Evolutionary conservation across 345 rosid genomes (phyloP), one percentile per base, ranked within the genome.

Genomic region (Stellera chamaejasme): DNA sequence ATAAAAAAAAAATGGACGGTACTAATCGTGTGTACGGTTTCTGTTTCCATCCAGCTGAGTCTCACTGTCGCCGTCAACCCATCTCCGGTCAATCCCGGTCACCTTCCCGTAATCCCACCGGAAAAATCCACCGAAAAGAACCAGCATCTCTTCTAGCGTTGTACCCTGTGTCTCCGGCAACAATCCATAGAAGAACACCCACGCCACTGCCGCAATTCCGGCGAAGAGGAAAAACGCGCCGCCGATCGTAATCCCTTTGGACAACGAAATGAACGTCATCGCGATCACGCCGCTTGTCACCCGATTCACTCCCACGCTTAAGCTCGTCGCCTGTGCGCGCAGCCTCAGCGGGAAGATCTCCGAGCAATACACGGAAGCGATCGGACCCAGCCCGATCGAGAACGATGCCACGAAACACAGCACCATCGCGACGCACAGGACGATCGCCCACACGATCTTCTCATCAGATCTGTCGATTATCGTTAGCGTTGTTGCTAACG

Each of bases 311-410:
- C 44, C 67, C 52, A 68, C 72, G 4, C 54, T 62, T 6, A 61
- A 32, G 39, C 63, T 44, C 3, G 55, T 25, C 3, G 67, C 72
- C 52, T 56, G 63, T 0, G 72, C 72, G 0, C 58, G 59, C 1
- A 62, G 45, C 43, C 65, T 42, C 41, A 61, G 32, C 7, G 65
- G 65, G 57, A 68, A 57, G 36, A 62, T 68, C 67, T 68, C 72
- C 11, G 68, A 63, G 67, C 60, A 58, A 55, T 69, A 69, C 6
- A 69, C 68, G 63, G 67, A 62, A 4, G 72, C 36, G 55, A 69
- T 58, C 11, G 72, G 72, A 2, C 72, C 72, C 45, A 63, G 43
- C 25, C 72, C 72, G 9, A 69, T 69, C 11, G 72, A 62, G 55
- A 69, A 69, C 0, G 52, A 51, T 0, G 64, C 67, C 12, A 56